These are phyloP conservation scores for Trichoderma polysporum DNA, from an alignment of 2,329 filamentous ascomycete species.

Conservation along the genomic window DNA sequence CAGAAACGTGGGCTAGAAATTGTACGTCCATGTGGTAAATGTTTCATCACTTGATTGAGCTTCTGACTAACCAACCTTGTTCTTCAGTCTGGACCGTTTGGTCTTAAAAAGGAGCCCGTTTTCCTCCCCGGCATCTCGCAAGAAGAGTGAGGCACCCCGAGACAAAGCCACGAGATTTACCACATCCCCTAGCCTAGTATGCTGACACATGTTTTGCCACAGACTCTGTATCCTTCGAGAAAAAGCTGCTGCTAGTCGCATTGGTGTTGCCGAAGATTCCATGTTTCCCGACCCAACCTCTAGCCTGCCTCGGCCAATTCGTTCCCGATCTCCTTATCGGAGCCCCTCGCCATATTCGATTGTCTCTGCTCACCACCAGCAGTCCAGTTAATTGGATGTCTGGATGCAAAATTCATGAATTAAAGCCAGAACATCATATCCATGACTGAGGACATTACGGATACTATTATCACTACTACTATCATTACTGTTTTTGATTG, in stretches of 20 bases:
- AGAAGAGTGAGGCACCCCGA: conserved; percentile 52
- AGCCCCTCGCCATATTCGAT: conserved; percentile 16
- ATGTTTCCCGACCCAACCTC: conserved; percentile 28
- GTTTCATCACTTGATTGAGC: background rate
- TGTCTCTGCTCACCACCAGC: conserved; percentile 6
- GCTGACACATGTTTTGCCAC: conserved; percentile 2
- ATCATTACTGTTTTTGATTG: background rate
- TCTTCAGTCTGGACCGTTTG: conserved; percentile 58
- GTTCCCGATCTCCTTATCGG: conserved; percentile 16
- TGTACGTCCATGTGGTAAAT: conserved; percentile 36
- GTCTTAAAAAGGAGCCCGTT: conserved; percentile 56
- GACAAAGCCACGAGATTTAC: background rate
- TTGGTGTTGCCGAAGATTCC: conserved; percentile 44
- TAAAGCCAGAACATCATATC: background rate
- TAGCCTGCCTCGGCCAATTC: conserved; percentile 13
- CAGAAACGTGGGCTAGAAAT: conserved; percentile 46
- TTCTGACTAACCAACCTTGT: conserved; percentile 29
- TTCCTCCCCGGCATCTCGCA: conserved; percentile 55
- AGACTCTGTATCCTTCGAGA: conserved; percentile 53
- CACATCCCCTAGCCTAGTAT: background rate
- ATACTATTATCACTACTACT: background rate
- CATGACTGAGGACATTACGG: conserved; percentile 3
- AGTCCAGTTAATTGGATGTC: background rate
- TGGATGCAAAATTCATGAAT: background rate
- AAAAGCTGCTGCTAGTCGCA: conserved; percentile 50